Base-by-base conservation (phyloP, 208 protist genomes). In the Balamuthia mandrillaris region DNA sequence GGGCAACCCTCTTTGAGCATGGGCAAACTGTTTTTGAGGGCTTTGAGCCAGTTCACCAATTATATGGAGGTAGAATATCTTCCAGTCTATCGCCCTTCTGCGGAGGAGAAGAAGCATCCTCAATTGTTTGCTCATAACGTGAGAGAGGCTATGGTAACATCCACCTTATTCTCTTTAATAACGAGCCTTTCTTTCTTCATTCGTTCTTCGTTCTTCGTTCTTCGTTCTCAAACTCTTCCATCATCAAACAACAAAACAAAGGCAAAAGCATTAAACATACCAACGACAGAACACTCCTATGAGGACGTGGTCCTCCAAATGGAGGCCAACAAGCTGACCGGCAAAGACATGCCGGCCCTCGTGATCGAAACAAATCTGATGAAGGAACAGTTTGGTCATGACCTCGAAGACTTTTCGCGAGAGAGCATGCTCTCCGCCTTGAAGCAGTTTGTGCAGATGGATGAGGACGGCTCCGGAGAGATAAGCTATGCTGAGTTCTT, bases 41-140 rank as follows among this genome's bases (percentile, higher is more conserved):
- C 41, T 24, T 29, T 75, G 65, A 52, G 65, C 65, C 65, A 75
- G 65, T 44, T 75, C 39, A 52, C 44, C 65, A 75, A 75, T 42
- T 21, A 29, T 42, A 3, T 75, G 39, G 65, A 75, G 41, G 65
- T 75, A 31, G 41, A 27, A 14, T 75, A 75, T 29, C 33, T 75
- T 35, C 65, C 65, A 10, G 39, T 75, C n/a, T 75, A 75, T 29
- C 35, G 35, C 24, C 65, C 65, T 21, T 52, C 41, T 31, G 41
- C 44, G 18, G 65, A 75, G 41, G 65, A 75, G 65, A 75, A 75
- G 65, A 51, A 6, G 24, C 24, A 75, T 31, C 65, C 65, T 31
- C 27, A 52, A 29, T 29, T 75, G 7, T 75, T 52, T 42, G 65
- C 65, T 18, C 44, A 44, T n/a, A 75, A 75, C 41, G 65, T 75